Base-by-base conservation (phyloP, 164 flowering plant genomes). In the Cinnamomum chago region DNA sequence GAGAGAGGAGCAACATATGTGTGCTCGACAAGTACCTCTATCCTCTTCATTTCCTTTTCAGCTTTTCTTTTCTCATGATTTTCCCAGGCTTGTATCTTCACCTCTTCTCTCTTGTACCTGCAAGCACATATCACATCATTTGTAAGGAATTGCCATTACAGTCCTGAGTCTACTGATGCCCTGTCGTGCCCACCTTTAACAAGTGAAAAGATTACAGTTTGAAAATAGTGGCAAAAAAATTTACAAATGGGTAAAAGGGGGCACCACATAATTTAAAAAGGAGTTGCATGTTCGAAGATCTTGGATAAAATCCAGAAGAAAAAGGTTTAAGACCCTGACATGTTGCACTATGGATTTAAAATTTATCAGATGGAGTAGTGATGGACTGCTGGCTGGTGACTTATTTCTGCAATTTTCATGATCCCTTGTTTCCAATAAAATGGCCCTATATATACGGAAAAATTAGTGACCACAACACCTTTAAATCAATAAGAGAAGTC, bases 71-170 rank as follows among this genome's bases (percentile, higher is more conserved):
- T 95, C 86, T 95, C 86, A 76, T 88, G 95, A 83, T 91, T 93
- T 77, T 93, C 98, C 98, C 98, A 95, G 2, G 97, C 97, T 73
- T 91, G 92, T 72, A 95, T 93, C 88, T 86, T 91, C 84, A 91
- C 92, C 77, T 95, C 98, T 82, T 92, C 98, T 4, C 95, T 90
- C 86, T 91, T 95, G 70, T 84, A 95, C 91, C 98, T 95, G 77
- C 33, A 81, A 25, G 55, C 11, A 50, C 66, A 72, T 20, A 65
- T 73, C 15, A 17, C 60, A 52, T 1, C 60, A 35, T 71, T 28
- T 67, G 14, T 67, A 30, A 35, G 50, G 47, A 30, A 30, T 11
- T 55, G 60, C 60, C 60, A 55, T 55, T 55, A 55, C 7, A 55
- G 20, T n/a, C 60, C 18, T 55, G 60, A 14, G n/a, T 64, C 25